A percentile compares a stretch with the other conserved stretches of the same genome.
These are phyloP conservation scores for Gyromitra esculenta DNA, from an alignment of 2,329 filamentous ascomycete genomes.

Conservation along the genomic window DNA sequence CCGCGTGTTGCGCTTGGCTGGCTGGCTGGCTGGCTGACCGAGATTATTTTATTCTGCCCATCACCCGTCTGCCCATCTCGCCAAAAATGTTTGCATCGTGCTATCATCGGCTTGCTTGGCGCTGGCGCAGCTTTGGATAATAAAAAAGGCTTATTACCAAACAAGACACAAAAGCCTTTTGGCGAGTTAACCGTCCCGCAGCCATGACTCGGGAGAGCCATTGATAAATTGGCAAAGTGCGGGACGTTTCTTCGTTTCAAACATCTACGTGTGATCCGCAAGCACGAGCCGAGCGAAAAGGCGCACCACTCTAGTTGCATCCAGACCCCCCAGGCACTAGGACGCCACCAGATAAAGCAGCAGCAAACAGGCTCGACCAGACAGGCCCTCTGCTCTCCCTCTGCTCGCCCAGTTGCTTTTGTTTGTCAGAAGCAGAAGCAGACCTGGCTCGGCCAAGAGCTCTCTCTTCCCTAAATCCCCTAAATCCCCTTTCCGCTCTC, in stretches of 20 bases:
- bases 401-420: not conserved
- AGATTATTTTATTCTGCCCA: conserved; percentile 8
- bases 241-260: conserved; percentile 24
- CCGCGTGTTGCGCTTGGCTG: conserved; percentile 22
- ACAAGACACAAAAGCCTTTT: not conserved
- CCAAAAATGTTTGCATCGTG: conserved; percentile 30
- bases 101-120: conserved; percentile 26
- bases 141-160: conserved; percentile 5
- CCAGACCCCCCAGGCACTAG: conserved; percentile 21
- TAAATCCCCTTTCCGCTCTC: conserved; percentile 34
- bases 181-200: not conserved
- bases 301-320: conserved; percentile 32
- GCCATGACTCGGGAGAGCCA: conserved; percentile 12
- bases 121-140: conserved; percentile 2
- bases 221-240: not conserved
- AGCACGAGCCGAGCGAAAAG: conserved; percentile 6
- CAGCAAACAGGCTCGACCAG: conserved; percentile 27
- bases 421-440: conserved; percentile 26
- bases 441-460: conserved; percentile 16
- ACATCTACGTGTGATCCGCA: conserved; percentile 7
- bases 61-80: conserved; percentile 11
- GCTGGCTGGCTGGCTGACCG: not conserved
- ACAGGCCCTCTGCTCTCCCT: conserved; percentile 8
- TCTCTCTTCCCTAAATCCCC: conserved; percentile 26
- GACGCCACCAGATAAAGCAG: conserved; percentile 46